phyloP scores from a whole-genome alignment of 2,329 filamentous ascomycete species.

The Zymoseptoria tritici region DNA sequence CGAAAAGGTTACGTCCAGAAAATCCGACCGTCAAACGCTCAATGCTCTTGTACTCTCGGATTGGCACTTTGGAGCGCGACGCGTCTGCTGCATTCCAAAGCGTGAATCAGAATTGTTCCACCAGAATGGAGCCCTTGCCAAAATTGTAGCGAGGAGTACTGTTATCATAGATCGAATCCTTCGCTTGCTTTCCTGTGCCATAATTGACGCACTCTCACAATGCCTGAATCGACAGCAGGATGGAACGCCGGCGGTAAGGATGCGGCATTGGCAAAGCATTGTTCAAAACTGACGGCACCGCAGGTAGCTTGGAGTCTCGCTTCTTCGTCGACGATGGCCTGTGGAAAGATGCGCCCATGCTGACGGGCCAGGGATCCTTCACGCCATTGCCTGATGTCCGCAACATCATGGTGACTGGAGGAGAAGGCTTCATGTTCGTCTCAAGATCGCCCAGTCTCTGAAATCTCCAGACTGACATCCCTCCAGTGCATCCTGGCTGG shows the following conservation, averaged over 20 bases:
- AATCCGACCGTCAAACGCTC: not conserved
- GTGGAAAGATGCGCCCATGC: slow-evolving; percentile 64
- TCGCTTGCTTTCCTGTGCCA: not conserved
- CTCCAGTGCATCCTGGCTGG: slow-evolving; percentile 69
- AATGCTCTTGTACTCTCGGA: not conserved
- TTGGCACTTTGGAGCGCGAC: slow-evolving; percentile 7
- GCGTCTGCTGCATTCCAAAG: slow-evolving; percentile 9
- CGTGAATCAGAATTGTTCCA: not conserved
- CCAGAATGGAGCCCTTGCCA: not conserved
- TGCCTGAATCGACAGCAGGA: slow-evolving; percentile 9
- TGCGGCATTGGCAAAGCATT: not conserved
- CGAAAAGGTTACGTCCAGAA: not conserved
- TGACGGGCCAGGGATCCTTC: slow-evolving; percentile 63
- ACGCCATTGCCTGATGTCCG: slow-evolving; percentile 60
- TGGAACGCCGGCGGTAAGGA: slow-evolving; percentile 15
- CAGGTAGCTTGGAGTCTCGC: slow-evolving; percentile 34
- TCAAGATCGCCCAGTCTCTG: too few relatives aligned
- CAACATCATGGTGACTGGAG: slow-evolving; percentile 78
- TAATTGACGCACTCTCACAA: slow-evolving; percentile 2
- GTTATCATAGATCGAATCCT: not conserved
- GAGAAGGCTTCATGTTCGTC: slow-evolving; percentile 61
- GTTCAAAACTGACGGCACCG: not conserved
- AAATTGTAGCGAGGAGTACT: not conserved
- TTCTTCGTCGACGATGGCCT: slow-evolving; percentile 50
- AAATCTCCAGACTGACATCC: too few relatives aligned